Evolutionary conservation across 2,329 filamentous ascomycete species (phyloP).

Genomic region (Fusarium pilosicola): DNA sequence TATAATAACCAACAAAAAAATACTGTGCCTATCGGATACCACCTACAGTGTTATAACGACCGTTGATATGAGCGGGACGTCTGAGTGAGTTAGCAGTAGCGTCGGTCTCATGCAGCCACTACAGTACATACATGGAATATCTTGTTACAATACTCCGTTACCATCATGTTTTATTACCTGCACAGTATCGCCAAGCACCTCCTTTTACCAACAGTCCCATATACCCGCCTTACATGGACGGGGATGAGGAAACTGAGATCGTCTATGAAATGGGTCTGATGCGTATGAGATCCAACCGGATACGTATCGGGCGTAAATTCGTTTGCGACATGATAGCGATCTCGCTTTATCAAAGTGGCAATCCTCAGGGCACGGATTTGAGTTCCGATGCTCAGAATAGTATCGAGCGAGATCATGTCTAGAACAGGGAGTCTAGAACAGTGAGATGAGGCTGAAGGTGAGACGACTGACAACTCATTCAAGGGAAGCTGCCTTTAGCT

Average conservation of each 20-base stretch:
- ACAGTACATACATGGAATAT: conserved; percentile 14
- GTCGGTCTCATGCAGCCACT: conserved; percentile 27
- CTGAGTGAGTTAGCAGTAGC: conserved; percentile 22
- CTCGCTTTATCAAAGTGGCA: conserved; percentile 15
- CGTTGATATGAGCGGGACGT: conserved; percentile 14
- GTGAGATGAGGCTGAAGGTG: conserved; percentile 27
- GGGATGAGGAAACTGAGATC: conserved; percentile 37
- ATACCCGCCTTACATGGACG: conserved; percentile 37
- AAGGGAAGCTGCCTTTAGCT: conserved; percentile 6
- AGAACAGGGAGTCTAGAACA: conserved; percentile 24
- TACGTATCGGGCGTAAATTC: conserved; percentile 13
- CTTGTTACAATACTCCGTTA: conserved; percentile 14
- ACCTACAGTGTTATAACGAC: conserved; percentile 6
- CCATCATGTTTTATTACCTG: conserved; percentile 27
- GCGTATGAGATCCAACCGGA: conserved; percentile 19
- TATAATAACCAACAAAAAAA: conserved; percentile 1
- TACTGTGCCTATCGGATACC: background rate
- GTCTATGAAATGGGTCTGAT: conserved; percentile 30
- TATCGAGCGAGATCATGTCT: conserved; percentile 17
- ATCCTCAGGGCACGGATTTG: conserved; percentile 7
- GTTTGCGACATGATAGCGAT: conserved; percentile 16
- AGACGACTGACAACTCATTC: conserved; percentile 29
- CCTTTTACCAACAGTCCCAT: conserved; percentile 40
- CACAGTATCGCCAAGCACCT: conserved; percentile 36
- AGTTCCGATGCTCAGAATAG: conserved; percentile 18